phyloP scores from a whole-genome alignment of 192 early-diverging fungal species.

The Backusella luteola region DNA sequence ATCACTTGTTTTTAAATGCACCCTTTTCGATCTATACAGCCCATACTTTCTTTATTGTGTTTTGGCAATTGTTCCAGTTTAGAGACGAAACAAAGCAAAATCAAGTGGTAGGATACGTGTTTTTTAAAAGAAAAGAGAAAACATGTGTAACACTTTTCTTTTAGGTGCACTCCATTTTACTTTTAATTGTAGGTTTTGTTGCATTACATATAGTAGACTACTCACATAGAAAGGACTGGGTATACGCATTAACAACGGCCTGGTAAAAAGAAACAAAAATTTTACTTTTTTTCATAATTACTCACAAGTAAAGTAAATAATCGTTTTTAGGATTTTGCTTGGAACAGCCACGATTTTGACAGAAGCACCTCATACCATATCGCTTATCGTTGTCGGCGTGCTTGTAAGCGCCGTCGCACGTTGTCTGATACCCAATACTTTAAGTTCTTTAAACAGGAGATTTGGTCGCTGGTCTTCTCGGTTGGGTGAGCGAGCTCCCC shows the following conservation, averaged over 20 bases:
- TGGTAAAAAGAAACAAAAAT: constrained; percentile 20
- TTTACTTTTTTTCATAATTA: neutral
- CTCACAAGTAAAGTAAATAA: neutral
- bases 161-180: neutral
- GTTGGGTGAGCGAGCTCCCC: constrained; percentile 34
- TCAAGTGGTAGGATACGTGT: neutral
- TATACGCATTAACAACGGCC: constrained; percentile 33
- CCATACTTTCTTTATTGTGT: constrained; percentile 13
- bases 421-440: constrained; percentile 20
- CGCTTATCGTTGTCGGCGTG: constrained; percentile 32
- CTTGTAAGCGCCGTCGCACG: constrained; percentile 33
- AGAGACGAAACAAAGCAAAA: constrained; percentile 8
- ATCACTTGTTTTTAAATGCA: constrained; percentile 37
- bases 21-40: constrained; percentile 42
- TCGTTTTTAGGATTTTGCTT: constrained; percentile 22
- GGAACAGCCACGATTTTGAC: constrained; percentile 9
- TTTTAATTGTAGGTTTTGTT: constrained; percentile 19
- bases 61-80: constrained; percentile 27
- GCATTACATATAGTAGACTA: constrained; percentile 31
- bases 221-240: constrained; percentile 33
- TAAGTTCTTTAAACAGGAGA: constrained; percentile 18
- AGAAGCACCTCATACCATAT: constrained; percentile 22
- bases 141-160: neutral
- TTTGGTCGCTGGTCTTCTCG: constrained; percentile 26
- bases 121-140: neutral